Evolutionary conservation across 495 filamentous ascomycete genomes (phyloP).

Genomic region (Lasiosphaeris hirsuta): DNA sequence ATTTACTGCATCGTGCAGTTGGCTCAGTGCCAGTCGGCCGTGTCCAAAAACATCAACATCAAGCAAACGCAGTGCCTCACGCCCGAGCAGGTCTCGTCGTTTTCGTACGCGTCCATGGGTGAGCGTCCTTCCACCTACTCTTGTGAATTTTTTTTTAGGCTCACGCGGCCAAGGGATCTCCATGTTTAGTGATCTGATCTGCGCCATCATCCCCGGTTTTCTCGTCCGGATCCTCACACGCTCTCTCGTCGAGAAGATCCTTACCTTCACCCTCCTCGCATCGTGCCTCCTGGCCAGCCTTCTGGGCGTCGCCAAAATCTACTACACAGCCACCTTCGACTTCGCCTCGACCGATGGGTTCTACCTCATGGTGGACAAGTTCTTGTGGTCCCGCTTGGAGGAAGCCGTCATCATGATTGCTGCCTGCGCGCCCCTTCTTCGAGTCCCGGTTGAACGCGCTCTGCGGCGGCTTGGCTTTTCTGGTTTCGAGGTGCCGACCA

Average conservation of each 20-base stretch:
- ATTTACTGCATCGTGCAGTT: conserved; percentile 1
- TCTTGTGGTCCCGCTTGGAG: conserved; percentile 4
- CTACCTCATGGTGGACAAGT: conserved; percentile 5
- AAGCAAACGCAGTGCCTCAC: conserved; percentile 1
- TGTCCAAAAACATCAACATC: background rate
- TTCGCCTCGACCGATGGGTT: background rate
- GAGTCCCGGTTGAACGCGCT: background rate
- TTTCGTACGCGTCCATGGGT: background rate
- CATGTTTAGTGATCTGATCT: conserved; percentile 5
- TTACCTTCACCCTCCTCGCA: background rate
- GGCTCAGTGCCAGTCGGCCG: background rate
- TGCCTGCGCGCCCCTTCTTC: conserved; percentile 2
- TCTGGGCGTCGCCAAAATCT: conserved; percentile 1
- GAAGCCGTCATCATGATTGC: background rate
- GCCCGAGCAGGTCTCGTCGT: background rate
- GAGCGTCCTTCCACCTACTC: background rate
- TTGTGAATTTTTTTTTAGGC: background rate
- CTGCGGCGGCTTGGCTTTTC: background rate
- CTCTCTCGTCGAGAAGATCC: conserved; percentile 7
- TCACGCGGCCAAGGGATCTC: background rate
- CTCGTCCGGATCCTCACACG: background rate
- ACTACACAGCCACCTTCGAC: conserved; percentile 3
- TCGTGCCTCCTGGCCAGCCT: conserved; percentile 4
- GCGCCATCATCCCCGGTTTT: background rate
- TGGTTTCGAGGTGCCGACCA: background rate